Conservation (phyloP, 441 rosid species). For the Gossypium lobatum region DNA sequence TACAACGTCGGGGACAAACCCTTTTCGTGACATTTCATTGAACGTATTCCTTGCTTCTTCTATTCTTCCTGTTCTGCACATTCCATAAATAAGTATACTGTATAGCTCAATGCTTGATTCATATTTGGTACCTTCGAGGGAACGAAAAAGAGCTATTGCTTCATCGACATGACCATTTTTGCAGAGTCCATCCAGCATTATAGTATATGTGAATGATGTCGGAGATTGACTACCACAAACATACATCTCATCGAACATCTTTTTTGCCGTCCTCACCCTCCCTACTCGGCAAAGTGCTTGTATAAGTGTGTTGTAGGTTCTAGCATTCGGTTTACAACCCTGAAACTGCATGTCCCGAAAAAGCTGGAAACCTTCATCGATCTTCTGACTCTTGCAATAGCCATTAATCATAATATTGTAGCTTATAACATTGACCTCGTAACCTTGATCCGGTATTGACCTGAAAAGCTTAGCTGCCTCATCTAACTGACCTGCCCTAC, state of each 20-base stretch:
- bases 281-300: constrained; percentile 20
- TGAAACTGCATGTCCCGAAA: constrained; percentile 22
- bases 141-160: constrained; percentile 20
- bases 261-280: constrained; percentile 18
- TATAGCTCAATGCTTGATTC: constrained; percentile 11
- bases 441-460: background rate
- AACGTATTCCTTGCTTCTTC: constrained; percentile 24
- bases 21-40: constrained; percentile 20
- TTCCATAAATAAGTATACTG: constrained; percentile 24
- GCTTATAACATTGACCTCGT: constrained; percentile 5
- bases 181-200: constrained; percentile 24
- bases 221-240: constrained; percentile 19
- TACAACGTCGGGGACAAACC: constrained; percentile 25
- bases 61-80: constrained; percentile 26
- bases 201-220: constrained; percentile 14
- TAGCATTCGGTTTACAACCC: constrained; percentile 25
- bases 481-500: constrained; percentile 7
- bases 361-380: constrained; percentile 26
- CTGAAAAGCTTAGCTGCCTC: constrained; percentile 9
- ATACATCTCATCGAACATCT: constrained; percentile 21
- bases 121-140: background rate
- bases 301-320: constrained; percentile 25
- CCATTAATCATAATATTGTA: constrained; percentile 25
- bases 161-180: constrained; percentile 21
- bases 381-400: constrained; percentile 24